Percentiles rank a stretch among this genome's conserved stretches.
Conservation (phyloP, 202 grass and related monocot species). For the Digitaria exilis region DNA sequence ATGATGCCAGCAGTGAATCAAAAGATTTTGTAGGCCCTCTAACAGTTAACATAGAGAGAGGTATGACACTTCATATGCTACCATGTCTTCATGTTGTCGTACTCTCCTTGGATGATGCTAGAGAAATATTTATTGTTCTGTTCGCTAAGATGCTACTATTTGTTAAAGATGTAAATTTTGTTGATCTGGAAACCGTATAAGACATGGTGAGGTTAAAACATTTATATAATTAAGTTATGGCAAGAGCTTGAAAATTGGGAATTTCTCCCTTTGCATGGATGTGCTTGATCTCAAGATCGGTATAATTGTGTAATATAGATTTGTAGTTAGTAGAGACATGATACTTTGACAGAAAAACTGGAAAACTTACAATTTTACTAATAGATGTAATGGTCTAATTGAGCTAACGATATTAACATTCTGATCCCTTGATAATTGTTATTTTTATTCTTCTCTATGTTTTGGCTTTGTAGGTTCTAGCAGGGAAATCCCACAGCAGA, state of each 20-base stretch:
- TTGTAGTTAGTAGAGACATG: constrained; percentile 16
- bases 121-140: constrained; percentile 27
- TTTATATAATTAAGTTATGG: neutral
- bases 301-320: constrained; percentile 13
- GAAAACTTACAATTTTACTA: constrained; percentile 25
- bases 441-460: constrained; percentile 29
- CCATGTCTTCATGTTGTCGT: constrained; percentile 26
- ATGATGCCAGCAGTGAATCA: constrained; percentile 59
- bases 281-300: neutral
- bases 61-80: constrained; percentile 50
- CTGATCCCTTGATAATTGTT: neutral
- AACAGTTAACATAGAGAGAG: constrained; percentile 62
- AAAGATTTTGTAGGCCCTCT: constrained; percentile 69
- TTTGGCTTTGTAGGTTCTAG: constrained; percentile 58
- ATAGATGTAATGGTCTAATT: neutral
- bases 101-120: constrained; percentile 35
- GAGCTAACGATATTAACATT: neutral
- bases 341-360: neutral
- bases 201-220: constrained; percentile 14
- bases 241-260: constrained; percentile 12
- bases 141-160: constrained; percentile 24
- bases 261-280: constrained; percentile 23
- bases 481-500: constrained; percentile 64
- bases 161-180: neutral
- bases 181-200: constrained; percentile 26